Percentiles rank a stretch among this genome's conserved stretches.
Conservation (phyloP, 108 stramenopile species). For the Nitzschia inconspicua region DNA sequence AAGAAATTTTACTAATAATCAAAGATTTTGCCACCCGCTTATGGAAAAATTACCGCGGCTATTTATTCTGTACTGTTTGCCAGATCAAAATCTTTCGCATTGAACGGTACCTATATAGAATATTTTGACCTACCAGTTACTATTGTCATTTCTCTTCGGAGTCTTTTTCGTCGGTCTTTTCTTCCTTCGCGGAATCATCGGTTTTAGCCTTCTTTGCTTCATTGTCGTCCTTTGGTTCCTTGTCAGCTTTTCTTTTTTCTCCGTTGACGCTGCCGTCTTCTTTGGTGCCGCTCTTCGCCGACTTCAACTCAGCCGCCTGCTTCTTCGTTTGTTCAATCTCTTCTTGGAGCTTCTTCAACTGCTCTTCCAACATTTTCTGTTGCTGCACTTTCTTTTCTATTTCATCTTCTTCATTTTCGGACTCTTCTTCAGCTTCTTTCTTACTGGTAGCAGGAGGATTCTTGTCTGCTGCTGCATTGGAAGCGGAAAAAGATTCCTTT, state of each 20-base stretch:
- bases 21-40: no score
- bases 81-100: neutral
- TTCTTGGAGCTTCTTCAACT: slow-evolving; percentile 31
- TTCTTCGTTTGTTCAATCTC: slow-evolving; percentile 39
- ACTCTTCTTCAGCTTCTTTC: no score
- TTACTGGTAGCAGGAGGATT: neutral
- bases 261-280: neutral
- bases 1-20: neutral
- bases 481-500: neutral
- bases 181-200: slow-evolving; percentile 1
- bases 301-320: slow-evolving; percentile 27
- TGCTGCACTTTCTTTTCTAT: no score
- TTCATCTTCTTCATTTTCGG: no score
- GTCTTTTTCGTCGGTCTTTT: no score
- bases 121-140: no score
- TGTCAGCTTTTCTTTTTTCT: neutral
- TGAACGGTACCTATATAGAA: no score
- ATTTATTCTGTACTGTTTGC: neutral
- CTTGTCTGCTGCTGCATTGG: no score
- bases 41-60: neutral
- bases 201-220: slow-evolving; percentile 3
- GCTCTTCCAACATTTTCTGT: slow-evolving; percentile 29
- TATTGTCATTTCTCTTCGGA: no score
- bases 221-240: neutral
- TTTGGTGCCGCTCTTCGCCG: neutral